phyloP scores from a whole-genome alignment of 2,329 filamentous ascomycete genomes.

The Nemania sp. region DNA sequence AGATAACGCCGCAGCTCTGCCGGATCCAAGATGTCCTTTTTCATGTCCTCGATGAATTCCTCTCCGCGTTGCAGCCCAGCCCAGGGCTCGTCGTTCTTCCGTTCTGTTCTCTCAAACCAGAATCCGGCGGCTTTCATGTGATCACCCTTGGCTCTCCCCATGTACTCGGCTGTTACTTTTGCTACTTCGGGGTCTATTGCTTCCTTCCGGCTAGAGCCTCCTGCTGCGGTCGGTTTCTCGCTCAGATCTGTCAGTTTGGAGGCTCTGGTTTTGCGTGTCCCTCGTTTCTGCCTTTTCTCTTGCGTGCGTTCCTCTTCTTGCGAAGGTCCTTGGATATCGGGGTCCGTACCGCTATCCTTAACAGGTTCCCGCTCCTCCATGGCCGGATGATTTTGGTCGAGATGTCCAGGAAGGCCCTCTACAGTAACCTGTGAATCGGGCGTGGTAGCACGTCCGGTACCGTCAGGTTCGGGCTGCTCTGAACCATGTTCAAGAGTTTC shows the following conservation, averaged over 20 bases:
- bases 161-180: neutral
- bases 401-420: neutral
- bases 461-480: no score
- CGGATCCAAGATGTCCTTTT: constrained; percentile 5
- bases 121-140: neutral
- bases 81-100: constrained; percentile 20
- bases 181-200: neutral
- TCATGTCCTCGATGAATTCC: constrained; percentile 25
- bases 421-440: neutral
- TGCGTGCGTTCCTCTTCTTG: no score
- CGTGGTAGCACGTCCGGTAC: neutral
- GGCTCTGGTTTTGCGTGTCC: no score
- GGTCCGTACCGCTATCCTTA: no score
- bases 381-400: neutral
- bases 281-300: no score
- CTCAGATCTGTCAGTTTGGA: no score
- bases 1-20: neutral
- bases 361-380: neutral
- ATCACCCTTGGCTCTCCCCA: neutral
- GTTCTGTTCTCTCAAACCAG: constrained; percentile 9
- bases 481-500: neutral
- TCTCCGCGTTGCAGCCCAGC: constrained; percentile 16
- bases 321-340: no score
- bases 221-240: neutral
- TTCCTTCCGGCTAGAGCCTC: neutral